Conservation (phyloP, 2,329 filamentous ascomycete genomes). For the Aspergillus carbonarius region DNA sequence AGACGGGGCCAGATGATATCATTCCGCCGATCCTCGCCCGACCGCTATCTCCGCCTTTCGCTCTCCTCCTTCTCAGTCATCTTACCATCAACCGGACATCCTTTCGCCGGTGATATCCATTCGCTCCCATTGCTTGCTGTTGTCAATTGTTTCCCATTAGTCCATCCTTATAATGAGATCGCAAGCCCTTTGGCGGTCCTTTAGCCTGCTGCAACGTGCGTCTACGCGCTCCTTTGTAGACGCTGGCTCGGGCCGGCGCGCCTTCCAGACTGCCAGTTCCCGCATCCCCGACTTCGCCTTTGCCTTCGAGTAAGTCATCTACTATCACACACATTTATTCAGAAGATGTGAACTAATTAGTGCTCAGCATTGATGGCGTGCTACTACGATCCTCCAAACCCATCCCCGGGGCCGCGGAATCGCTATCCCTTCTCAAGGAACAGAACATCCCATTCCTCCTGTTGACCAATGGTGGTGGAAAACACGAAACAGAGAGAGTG, state of each 20-base stretch:
- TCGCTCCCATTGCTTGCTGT: background rate
- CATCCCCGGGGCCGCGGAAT: slow-evolving; percentile 73
- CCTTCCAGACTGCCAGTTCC: slow-evolving; percentile 31
- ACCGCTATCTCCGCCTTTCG: background rate
- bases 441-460: slow-evolving; percentile 87
- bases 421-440: slow-evolving; percentile 70
- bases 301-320: slow-evolving; percentile 45
- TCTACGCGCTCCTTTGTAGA: slow-evolving; percentile 18
- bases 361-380: slow-evolving; percentile 82
- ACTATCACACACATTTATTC: background rate
- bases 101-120: background rate
- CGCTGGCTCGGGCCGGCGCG: slow-evolving; percentile 19
- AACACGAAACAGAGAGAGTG: slow-evolving; percentile 72
- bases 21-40: background rate
- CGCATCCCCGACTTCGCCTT: slow-evolving; percentile 45
- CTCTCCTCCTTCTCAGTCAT: background rate
- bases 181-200: slow-evolving; percentile 25
- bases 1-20: slow-evolving; percentile 8
- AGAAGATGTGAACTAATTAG: slow-evolving; percentile 14
- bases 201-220: slow-evolving; percentile 28
- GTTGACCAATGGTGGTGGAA: slow-evolving; percentile 92
- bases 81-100: background rate
- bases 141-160: background rate
- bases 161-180: slow-evolving; percentile 24
- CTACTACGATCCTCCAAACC: slow-evolving; percentile 77